Conservation (phyloP, 352 stramenopile genomes). For the Phytophthora quininea region DNA sequence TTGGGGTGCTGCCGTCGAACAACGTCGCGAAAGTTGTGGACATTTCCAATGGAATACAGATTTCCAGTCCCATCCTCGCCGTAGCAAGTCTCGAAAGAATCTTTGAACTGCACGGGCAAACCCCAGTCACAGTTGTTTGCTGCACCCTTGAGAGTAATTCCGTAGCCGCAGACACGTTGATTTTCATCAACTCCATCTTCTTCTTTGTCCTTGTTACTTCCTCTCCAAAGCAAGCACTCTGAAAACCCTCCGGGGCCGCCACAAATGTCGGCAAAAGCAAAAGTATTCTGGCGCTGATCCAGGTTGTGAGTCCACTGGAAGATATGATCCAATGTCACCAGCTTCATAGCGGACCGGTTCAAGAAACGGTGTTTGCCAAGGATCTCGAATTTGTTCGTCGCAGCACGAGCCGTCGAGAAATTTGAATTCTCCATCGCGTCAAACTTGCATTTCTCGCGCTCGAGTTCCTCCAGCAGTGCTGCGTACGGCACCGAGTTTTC, state of each 20-base stretch:
- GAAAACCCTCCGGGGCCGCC: slow-evolving; percentile 82
- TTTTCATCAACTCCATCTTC: not conserved
- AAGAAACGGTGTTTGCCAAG: slow-evolving; percentile 70
- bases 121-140: slow-evolving; percentile 58
- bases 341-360: slow-evolving; percentile 85
- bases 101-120: slow-evolving; percentile 10
- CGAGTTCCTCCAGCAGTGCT: slow-evolving; percentile 40
- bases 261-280: slow-evolving; percentile 80
- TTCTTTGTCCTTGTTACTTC: not conserved
- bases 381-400: slow-evolving; percentile 62
- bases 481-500: slow-evolving; percentile 12
- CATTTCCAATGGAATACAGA: slow-evolving; percentile 65
- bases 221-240: slow-evolving; percentile 76
- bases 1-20: slow-evolving; percentile 33
- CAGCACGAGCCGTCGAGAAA: slow-evolving; percentile 50
- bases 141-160: slow-evolving; percentile 67
- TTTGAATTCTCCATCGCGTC: slow-evolving; percentile 29
- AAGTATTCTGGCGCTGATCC: slow-evolving; percentile 11
- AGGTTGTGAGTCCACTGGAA: slow-evolving; percentile 51
- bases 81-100: slow-evolving; percentile 59
- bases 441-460: slow-evolving; percentile 51
- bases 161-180: slow-evolving; percentile 45
- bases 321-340: slow-evolving; percentile 74
- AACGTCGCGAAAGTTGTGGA: slow-evolving; percentile 53
- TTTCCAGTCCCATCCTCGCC: slow-evolving; percentile 76